Conservation (phyloP, 192 early-diverging fungal species). For the Lobosporangium transversale region DNA sequence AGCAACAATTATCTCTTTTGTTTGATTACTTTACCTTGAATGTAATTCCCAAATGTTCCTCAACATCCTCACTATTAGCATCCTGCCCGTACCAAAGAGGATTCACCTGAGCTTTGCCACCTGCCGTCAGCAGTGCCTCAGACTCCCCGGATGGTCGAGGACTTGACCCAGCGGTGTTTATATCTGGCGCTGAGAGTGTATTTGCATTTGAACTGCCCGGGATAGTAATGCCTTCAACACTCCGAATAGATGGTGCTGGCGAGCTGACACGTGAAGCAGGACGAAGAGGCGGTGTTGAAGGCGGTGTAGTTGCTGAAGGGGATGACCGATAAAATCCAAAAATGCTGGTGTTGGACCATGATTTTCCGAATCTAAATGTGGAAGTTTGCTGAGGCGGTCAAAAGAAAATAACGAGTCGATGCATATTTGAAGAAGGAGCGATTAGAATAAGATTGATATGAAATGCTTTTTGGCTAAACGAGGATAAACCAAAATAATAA, state of each 20-base stretch:
- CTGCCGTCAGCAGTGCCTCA: constrained; percentile 12
- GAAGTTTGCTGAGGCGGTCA: no score
- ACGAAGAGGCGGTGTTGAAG: constrained; percentile 32
- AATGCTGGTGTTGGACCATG: constrained; percentile 47
- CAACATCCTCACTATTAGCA: constrained; percentile 30
- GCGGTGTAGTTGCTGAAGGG: constrained; percentile 25
- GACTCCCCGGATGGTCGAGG: constrained; percentile 36
- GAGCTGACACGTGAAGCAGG: constrained; percentile 41
- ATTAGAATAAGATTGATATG: no score
- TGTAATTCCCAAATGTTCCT: constrained; percentile 33
- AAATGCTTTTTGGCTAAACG: no score
- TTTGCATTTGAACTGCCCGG: constrained; percentile 6
- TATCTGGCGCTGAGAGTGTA: not conserved
- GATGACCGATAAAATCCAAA: constrained; percentile 47
- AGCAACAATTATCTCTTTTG: not conserved
- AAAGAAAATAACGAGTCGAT: no score
- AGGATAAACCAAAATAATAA: no score
- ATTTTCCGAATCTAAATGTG: constrained; percentile 52
- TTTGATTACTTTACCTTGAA: constrained; percentile 24
- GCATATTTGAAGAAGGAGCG: no score
- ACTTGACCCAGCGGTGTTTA: constrained; percentile 21
- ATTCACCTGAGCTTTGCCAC: constrained; percentile 36
- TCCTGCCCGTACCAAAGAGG: constrained; percentile 43
- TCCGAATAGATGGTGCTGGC: constrained; percentile 45
- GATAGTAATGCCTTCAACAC: constrained; percentile 29